These are phyloP conservation scores for Penicillium sp. DNA, from an alignment of 2,329 filamentous ascomycete genomes.

Conservation along the genomic window DNA sequence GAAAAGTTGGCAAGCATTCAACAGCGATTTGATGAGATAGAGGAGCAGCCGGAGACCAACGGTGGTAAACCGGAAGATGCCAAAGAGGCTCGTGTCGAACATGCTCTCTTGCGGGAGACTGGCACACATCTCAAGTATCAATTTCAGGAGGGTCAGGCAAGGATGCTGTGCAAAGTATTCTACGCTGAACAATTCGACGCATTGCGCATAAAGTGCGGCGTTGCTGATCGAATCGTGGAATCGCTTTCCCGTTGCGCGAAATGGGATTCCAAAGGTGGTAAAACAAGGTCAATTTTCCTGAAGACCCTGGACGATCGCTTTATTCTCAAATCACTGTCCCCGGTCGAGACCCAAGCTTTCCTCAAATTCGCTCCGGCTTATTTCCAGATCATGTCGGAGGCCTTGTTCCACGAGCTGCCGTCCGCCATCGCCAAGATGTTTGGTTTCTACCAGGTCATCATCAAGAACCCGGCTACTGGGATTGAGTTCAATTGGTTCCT, in stretches of 20 bases:
- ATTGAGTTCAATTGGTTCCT: conserved; percentile 93
- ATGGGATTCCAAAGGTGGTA: conserved; percentile 97
- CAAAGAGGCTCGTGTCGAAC: conserved; percentile 72
- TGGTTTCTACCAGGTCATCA: conserved; percentile 93
- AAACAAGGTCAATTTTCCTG: conserved; percentile 94
- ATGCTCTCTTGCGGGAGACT: conserved; percentile 74
- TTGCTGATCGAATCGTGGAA: conserved; percentile 89
- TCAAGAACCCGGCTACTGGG: conserved; percentile 88
- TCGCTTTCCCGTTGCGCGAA: conserved; percentile 92
- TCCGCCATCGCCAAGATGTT: conserved; percentile 99
- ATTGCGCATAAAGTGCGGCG: conserved; percentile 83
- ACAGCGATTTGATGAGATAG: conserved; percentile 30
- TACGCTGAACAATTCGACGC: conserved; percentile 98
- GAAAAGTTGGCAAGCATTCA: conserved; percentile 62
- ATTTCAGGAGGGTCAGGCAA: conserved; percentile 87
- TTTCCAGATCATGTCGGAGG: conserved; percentile 95
- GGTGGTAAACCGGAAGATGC: conserved; percentile 40
- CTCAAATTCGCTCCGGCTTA: conserved; percentile 94
- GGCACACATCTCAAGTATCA: conserved; percentile 95
- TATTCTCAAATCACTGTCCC: conserved; percentile 84
- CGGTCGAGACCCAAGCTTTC: conserved; percentile 89
- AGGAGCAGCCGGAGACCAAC: conserved; percentile 23
- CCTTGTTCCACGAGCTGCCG: conserved; percentile 88
- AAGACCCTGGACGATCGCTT: conserved; percentile 95
- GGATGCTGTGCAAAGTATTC: conserved; percentile 97